phyloP scores from a whole-genome alignment of 345 rosid genomes.

The Moricandia moricandioides region DNA sequence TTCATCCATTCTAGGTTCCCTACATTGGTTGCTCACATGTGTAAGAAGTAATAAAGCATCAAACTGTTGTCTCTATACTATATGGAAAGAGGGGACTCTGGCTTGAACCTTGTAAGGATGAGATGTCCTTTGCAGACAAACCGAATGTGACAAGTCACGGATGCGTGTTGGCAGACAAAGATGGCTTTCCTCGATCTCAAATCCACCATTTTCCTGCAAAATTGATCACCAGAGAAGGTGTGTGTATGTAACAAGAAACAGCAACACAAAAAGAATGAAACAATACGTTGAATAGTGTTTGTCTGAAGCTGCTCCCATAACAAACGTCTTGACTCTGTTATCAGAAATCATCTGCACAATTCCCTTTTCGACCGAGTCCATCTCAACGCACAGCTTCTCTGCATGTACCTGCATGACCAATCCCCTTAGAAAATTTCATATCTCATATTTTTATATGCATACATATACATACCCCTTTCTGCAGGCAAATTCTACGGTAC shows the following conservation, averaged over 20 bases:
- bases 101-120: conserved; percentile 56
- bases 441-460: background rate
- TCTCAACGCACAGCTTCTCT: background rate
- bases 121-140: conserved; percentile 67
- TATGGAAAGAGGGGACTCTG: background rate
- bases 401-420: background rate
- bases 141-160: conserved; percentile 62
- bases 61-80: conserved; percentile 1
- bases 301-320: background rate
- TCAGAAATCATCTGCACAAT: background rate
- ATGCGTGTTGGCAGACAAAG: conserved; percentile 50
- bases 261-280: background rate
- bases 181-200: conserved; percentile 76
- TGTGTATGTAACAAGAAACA: too few species aligned
- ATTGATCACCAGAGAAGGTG: background rate
- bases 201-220: conserved; percentile 61
- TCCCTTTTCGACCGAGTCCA: background rate
- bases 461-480: conserved; percentile 54
- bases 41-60: conserved; percentile 19
- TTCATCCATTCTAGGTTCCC: conserved; percentile 48
- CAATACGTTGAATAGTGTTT: background rate
- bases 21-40: conserved; percentile 26
- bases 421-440: background rate
- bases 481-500: conserved; percentile 34
- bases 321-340: background rate